Evolutionary conservation across 2,329 filamentous ascomycete species (phyloP).

Genomic region (Escovopsis sp.): DNA sequence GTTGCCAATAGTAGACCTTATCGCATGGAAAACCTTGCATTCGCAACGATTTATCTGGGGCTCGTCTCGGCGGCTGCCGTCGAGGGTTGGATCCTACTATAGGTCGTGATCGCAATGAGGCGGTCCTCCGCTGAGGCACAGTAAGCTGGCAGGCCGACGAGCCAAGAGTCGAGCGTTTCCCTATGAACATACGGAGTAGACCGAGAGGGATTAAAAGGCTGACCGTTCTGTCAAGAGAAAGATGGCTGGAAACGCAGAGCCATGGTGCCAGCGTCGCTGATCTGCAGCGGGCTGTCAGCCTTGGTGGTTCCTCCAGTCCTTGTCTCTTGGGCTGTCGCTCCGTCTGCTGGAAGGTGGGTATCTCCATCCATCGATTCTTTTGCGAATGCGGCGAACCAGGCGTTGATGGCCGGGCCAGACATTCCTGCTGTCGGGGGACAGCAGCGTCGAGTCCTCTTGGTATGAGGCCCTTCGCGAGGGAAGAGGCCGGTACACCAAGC

Average conservation of each 20-base stretch:
- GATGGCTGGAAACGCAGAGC: constrained; percentile 52
- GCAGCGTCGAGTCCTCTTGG: constrained; percentile 55
- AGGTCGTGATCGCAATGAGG: constrained; percentile 15
- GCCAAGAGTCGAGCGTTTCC: too few relatives aligned
- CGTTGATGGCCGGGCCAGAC: constrained; percentile 31
- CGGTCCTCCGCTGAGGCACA: constrained; percentile 22
- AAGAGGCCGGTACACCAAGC: constrained; percentile 57
- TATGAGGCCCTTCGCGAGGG: constrained; percentile 49
- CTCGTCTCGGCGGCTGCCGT: background rate
- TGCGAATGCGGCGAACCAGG: background rate
- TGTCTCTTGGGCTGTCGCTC: constrained; percentile 66
- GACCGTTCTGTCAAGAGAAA: constrained; percentile 30
- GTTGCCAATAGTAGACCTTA: background rate
- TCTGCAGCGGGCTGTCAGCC: constrained; percentile 49
- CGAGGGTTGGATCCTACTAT: background rate
- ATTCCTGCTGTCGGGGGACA: constrained; percentile 63
- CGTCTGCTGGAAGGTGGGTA: constrained; percentile 72
- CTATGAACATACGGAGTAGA: background rate
- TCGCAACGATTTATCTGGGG: background rate
- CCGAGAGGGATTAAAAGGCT: background rate
- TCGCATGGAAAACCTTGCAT: background rate
- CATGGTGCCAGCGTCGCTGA: constrained; percentile 43
- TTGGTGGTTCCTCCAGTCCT: constrained; percentile 43
- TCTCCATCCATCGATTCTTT: background rate
- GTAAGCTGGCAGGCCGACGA: constrained; percentile 14